Evolutionary conservation across 345 rosid genomes (phyloP).

Genomic region (Balakata baccata): DNA sequence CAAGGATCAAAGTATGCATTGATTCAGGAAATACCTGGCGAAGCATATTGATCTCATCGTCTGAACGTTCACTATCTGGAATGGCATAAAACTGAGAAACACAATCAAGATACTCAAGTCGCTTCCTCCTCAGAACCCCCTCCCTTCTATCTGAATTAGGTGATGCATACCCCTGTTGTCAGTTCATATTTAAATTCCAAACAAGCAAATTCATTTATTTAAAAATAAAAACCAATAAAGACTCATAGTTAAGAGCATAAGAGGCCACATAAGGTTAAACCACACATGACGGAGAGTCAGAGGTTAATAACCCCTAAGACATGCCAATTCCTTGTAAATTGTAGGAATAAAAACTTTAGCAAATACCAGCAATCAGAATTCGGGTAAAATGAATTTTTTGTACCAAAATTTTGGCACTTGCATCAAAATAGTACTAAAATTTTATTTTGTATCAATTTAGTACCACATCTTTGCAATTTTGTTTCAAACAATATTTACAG

Average conservation of each 20-base stretch:
- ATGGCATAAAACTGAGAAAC: constrained; percentile 92
- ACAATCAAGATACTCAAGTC: constrained; percentile 88
- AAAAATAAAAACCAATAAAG: no score
- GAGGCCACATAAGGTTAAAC: background rate
- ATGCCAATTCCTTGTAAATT: background rate
- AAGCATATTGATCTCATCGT: constrained; percentile 96
- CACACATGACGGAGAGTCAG: background rate
- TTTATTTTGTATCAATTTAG: no score
- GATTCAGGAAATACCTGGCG: constrained; percentile 61
- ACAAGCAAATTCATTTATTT: constrained; percentile 17
- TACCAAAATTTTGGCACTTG: no score
- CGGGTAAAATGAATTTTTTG: no score
- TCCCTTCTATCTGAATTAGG: constrained; percentile 99
- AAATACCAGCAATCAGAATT: background rate
- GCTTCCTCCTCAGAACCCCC: constrained; percentile 81
- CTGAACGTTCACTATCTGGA: constrained; percentile 92
- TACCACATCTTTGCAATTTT: no score
- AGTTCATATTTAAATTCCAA: constrained; percentile 64
- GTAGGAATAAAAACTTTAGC: background rate
- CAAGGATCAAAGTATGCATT: constrained; percentile 1
- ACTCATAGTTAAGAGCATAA: background rate
- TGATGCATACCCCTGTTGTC: constrained; percentile 99
- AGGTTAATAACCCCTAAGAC: background rate
- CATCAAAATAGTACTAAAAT: no score
- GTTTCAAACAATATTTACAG: no score